These are phyloP conservation scores for Gloeostereum incarnatum DNA, from an alignment of 768 basidiomycete genomes.

Conservation along the genomic window DNA sequence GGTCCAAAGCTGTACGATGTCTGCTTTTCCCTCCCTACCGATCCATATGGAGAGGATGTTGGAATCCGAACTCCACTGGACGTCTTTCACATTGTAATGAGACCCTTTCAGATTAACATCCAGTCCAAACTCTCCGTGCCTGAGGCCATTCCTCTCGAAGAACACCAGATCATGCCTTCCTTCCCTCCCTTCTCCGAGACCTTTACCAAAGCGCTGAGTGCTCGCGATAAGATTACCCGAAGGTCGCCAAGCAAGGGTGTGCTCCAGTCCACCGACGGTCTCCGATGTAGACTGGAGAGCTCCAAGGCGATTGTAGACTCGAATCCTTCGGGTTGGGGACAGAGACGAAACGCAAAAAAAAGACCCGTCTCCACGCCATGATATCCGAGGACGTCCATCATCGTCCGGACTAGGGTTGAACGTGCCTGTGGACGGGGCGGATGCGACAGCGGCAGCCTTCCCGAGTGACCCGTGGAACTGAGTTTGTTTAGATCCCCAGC, in stretches of 20 bases:
- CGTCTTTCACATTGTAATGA: slow-evolving; percentile 65
- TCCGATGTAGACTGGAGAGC: slow-evolving; percentile 81
- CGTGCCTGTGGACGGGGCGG: slow-evolving; percentile 28
- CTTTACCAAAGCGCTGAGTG: slow-evolving; percentile 75
- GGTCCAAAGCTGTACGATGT: slow-evolving; percentile 91
- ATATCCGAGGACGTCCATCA: slow-evolving; percentile 60
- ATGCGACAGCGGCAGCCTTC: slow-evolving; percentile 66
- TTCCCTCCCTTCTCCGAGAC: slow-evolving; percentile 56
- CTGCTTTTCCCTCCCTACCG: slow-evolving; percentile 50
- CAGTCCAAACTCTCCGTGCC: slow-evolving; percentile 83
- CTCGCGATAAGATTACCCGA: slow-evolving; percentile 79
- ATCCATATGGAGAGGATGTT: slow-evolving; percentile 82
- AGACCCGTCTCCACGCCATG: slow-evolving; percentile 91
- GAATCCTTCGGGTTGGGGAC: slow-evolving; percentile 47
- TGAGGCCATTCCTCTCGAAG: slow-evolving; percentile 90
- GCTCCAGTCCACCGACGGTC: slow-evolving; percentile 74
- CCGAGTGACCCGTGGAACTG: slow-evolving; percentile 97
- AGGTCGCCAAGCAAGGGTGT: slow-evolving; percentile 75
- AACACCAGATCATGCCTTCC: slow-evolving; percentile 83
- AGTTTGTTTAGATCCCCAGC: slow-evolving; percentile 95
- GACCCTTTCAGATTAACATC: slow-evolving; percentile 38
- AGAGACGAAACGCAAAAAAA: slow-evolving; percentile 81
- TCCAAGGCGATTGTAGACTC: slow-evolving; percentile 71
- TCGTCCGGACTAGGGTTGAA: slow-evolving; percentile 66
- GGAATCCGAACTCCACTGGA: slow-evolving; percentile 87